Base-by-base conservation (phyloP, 768 basidiomycete species). In the Vararia minispora region DNA sequence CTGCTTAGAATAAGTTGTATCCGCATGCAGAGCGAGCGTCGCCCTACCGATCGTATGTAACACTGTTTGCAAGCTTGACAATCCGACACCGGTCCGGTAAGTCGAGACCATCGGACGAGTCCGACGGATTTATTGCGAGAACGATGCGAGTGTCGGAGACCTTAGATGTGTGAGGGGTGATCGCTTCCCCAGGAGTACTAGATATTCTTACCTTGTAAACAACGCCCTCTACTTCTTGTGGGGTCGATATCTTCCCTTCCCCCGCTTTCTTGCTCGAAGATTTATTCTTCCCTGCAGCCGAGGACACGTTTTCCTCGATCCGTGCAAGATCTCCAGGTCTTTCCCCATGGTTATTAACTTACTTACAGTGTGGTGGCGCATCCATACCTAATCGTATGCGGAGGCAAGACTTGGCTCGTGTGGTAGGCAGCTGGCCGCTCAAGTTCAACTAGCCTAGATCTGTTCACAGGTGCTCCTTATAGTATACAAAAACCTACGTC, bases 311-410 rank as follows among this genome's bases (percentile, higher is more conserved):
- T 10, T 83, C 72, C 52, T 92, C 87, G 23, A 95, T 79, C 18
- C 84, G 67, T 4, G 87, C 90, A 21, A 92, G 66, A 59, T 98
- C 92, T 11, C 94, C 94, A 8, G 86, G 76, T 37, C 90, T 88
- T 24, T 38, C 20, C 13, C 18, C 26, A 20, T n/a, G 9, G 24
- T 18, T 13, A 13, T 20, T 2, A 17, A 13, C 21, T 5, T 20
- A 24, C 6, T 12, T 22, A 25, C 31, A 29, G 3, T 21, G 4
- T 4, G n/a, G 13, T 17, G 18, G 11, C 3, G 23, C 11, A 33
- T 11, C 33, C 61, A 35, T 53, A 76, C 82, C 88, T 75, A 48
- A 97, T 76, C 0, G 75, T 81, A 60, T 97, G 91, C 2, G 91
- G 80, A 6, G 91, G 90, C 48, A 95, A 85, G 1, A 70, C 41